Evolutionary conservation across 2,329 filamentous ascomycete genomes (phyloP).

Genomic region (Colletotrichum cuscutae): DNA sequence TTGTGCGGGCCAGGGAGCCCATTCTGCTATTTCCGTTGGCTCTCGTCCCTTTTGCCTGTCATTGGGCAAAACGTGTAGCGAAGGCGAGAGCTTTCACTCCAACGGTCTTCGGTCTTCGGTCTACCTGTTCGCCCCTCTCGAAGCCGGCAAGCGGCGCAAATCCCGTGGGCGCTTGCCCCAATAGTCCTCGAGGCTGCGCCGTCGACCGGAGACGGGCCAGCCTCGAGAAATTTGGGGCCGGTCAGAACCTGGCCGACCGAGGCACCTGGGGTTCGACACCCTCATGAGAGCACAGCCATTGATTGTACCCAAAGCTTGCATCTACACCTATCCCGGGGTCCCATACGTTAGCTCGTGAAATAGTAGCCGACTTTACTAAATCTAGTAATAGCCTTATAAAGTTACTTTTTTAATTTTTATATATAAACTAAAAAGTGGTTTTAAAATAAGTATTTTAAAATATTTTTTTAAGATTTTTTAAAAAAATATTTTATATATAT

Average conservation of each 20-base stretch:
- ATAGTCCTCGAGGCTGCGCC: neutral
- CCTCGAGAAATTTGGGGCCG: neutral
- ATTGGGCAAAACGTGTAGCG: neutral
- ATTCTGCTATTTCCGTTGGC: neutral
- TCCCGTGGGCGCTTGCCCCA: neutral
- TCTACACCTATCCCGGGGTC: no score
- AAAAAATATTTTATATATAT: no score
- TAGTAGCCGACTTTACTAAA: no score
- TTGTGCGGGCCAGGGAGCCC: conserved; percentile 2
- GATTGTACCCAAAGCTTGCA: neutral
- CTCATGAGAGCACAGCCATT: neutral
- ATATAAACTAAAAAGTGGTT: no score
- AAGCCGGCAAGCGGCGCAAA: neutral
- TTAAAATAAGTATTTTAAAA: no score
- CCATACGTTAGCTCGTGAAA: no score
- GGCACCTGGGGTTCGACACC: conserved; percentile 7
- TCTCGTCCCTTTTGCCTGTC: neutral
- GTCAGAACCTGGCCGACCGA: neutral
- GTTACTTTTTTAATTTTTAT: no score
- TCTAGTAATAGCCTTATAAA: no score
- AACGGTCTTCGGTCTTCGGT: no score
- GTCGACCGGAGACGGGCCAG: neutral
- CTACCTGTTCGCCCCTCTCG: neutral
- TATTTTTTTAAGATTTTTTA: no score
- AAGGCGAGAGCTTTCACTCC: neutral